A percentile compares a stretch with the other conserved stretches of the same genome.
Evolutionary conservation across 2,329 filamentous ascomycete genomes (phyloP).

Genomic region (Fusarium zealandicum): DNA sequence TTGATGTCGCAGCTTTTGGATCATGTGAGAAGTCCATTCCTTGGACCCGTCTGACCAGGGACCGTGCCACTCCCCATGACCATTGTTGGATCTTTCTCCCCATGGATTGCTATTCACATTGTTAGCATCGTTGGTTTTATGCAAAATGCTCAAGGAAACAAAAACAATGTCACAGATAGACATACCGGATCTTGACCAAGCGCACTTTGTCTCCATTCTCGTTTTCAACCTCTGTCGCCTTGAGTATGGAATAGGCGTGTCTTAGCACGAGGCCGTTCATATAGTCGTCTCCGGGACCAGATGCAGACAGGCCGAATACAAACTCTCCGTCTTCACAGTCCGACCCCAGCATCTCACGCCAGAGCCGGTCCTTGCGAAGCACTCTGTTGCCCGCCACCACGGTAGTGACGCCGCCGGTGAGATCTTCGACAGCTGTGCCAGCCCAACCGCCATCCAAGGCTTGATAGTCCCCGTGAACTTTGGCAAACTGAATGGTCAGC

Average conservation of each 20-base stretch:
- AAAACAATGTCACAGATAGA: background rate
- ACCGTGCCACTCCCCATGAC: constrained; percentile 70
- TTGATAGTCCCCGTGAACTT: constrained; percentile 75
- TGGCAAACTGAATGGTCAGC: constrained; percentile 62
- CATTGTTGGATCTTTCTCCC: constrained; percentile 61
- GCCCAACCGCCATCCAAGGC: constrained; percentile 73
- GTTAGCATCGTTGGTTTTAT: background rate
- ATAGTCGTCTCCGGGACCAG: constrained; percentile 35
- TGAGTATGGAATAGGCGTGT: constrained; percentile 61
- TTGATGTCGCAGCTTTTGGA: constrained; percentile 68
- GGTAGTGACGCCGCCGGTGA: constrained; percentile 64
- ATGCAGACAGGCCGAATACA: constrained; percentile 57
- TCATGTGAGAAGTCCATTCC: constrained; percentile 78
- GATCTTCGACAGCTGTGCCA: constrained; percentile 58
- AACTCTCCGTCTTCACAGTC: constrained; percentile 75
- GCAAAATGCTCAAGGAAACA: background rate
- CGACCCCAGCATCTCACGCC: constrained; percentile 70
- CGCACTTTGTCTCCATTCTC: constrained; percentile 50
- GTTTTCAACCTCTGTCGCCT: constrained; percentile 53
- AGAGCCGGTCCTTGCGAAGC: constrained; percentile 72
- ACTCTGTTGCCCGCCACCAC: constrained; percentile 64
- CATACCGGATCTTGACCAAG: constrained; percentile 55
- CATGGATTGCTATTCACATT: constrained; percentile 67
- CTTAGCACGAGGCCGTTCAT: constrained; percentile 52
- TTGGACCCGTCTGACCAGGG: constrained; percentile 77